phyloP scores from a whole-genome alignment of 345 rosid genomes.

The Citrus inodora region DNA sequence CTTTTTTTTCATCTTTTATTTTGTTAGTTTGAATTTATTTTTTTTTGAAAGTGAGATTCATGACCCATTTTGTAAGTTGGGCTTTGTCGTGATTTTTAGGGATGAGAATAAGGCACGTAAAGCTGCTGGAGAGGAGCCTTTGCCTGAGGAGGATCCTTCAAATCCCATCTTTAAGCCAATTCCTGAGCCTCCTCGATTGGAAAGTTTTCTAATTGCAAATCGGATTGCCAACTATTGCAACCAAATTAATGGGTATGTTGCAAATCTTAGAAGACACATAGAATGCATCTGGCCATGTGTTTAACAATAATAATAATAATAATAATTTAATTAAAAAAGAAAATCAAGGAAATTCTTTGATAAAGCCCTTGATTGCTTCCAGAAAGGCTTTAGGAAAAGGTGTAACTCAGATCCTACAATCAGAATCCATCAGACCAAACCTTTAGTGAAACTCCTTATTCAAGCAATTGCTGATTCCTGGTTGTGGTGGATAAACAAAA shows the following conservation, averaged over 20 bases:
- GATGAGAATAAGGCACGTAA: constrained; percentile 84
- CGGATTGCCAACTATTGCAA: constrained; percentile 89
- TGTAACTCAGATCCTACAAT: not conserved
- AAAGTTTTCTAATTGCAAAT: constrained; percentile 92
- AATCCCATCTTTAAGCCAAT: constrained; percentile 90
- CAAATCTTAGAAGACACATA: not conserved
- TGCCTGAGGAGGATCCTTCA: constrained; percentile 96
- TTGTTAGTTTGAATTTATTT: not conserved
- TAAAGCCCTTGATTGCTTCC: not conserved
- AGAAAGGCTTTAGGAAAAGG: not conserved
- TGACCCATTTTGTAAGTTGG: not conserved
- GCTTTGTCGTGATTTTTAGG: constrained; percentile 38
- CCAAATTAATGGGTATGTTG: constrained; percentile 90
- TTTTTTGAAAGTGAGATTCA: not conserved
- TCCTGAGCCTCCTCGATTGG: constrained; percentile 92
- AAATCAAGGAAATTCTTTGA: too few species aligned
- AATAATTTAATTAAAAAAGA: not conserved
- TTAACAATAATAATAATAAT: not conserved
- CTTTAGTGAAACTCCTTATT: not conserved
- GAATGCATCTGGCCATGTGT: not conserved
- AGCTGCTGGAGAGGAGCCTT: constrained; percentile 86
- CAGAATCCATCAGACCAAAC: not conserved
- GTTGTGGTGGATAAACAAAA: not conserved
- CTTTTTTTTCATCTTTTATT: not conserved
- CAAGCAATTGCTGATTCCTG: not conserved